These are phyloP conservation scores for Tetrahymena elliotti DNA, from an alignment of 73 alveolate species.

Conservation along the genomic window DNA sequence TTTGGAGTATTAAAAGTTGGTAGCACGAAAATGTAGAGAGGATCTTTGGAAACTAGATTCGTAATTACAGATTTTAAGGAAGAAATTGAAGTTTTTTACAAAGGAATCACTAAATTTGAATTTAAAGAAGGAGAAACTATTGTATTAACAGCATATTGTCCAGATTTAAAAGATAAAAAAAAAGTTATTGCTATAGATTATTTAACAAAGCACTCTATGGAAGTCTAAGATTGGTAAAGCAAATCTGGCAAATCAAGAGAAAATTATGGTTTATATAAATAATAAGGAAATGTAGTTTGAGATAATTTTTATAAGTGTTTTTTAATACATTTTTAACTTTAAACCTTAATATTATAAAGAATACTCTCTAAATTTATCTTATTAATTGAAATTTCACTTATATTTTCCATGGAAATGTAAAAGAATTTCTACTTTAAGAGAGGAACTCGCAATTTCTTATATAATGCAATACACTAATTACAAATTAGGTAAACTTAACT, in stretches of 20 bases:
- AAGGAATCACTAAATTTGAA: conserved; percentile 40
- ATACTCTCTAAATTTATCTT: too few species aligned
- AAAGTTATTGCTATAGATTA: conserved; percentile 27
- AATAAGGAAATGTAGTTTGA: neutral
- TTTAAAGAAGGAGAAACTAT: conserved; percentile 43
- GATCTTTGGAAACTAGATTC: conserved; percentile 12
- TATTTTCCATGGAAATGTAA: too few species aligned
- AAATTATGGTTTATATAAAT: conserved; percentile 25
- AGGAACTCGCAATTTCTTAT: neutral
- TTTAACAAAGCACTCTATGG: conserved; percentile 44
- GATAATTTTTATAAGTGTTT: neutral
- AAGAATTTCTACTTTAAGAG: neutral
- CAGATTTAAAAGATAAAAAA: conserved; percentile 23
- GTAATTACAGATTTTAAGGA: conserved; percentile 33
- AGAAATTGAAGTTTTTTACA: conserved; percentile 10
- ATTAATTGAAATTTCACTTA: too few species aligned
- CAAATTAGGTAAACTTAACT: neutral
- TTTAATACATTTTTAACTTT: neutral
- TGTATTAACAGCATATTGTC: conserved; percentile 25
- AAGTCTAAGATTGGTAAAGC: conserved; percentile 25
- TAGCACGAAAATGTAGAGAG: conserved; percentile 13
- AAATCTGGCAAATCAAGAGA: conserved; percentile 26
- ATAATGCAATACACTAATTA: too few species aligned
- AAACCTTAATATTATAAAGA: neutral
- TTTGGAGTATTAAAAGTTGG: conserved; percentile 33